Evolutionary conservation across 495 filamentous ascomycete species (phyloP).

Genomic region (Talaromyces trachyspermus): DNA sequence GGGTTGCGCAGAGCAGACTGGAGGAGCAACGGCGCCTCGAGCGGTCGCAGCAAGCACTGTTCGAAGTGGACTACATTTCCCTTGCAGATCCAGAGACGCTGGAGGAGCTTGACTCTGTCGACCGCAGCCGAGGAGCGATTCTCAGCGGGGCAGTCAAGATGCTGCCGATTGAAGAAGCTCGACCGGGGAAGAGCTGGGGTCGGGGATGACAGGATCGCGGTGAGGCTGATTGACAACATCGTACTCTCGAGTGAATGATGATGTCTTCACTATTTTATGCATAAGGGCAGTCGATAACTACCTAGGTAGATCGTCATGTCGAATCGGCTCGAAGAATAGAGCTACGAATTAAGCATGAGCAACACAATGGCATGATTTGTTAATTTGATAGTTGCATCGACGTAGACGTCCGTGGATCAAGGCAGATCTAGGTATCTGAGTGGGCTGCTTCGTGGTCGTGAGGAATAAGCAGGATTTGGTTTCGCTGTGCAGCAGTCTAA

Average conservation of each 20-base stretch:
- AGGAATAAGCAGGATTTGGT: too few species aligned
- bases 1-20: constrained; percentile 40
- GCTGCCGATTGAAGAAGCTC: constrained; percentile 65
- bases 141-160: constrained; percentile 88
- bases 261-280: neutral
- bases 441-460: too few species aligned
- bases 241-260: constrained; percentile 46
- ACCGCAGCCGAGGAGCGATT: constrained; percentile 62
- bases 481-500: too few species aligned
- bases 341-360: too few species aligned
- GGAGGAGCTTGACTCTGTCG: constrained; percentile 67
- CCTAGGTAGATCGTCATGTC: too few species aligned
- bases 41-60: constrained; percentile 55
- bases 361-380: too few species aligned
- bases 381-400: too few species aligned
- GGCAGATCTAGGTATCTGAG: neutral
- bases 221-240: constrained; percentile 92
- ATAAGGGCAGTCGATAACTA: too few species aligned
- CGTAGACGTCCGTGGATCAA: neutral
- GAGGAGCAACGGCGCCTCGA: constrained; percentile 56
- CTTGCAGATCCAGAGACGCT: constrained; percentile 75
- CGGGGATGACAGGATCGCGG: constrained; percentile 62
- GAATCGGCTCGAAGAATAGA: too few species aligned
- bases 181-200: constrained; percentile 63
- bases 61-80: constrained; percentile 85